phyloP scores from a whole-genome alignment of 495 filamentous ascomycete species.

The Tuber microsphaerosporum region DNA sequence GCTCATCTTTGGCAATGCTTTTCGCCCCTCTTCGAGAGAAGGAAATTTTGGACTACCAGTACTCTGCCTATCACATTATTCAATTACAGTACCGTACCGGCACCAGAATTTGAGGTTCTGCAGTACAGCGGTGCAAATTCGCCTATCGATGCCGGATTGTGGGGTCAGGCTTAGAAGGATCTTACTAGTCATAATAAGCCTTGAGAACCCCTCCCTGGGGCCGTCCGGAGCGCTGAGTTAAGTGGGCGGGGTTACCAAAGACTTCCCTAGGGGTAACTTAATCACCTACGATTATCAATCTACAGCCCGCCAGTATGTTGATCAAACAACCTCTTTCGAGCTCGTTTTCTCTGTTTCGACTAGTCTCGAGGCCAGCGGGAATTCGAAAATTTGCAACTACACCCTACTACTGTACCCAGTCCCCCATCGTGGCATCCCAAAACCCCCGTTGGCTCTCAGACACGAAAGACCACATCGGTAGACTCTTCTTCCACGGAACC shows the following conservation, averaged over 20 bases:
- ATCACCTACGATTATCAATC: neutral
- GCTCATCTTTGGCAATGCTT: neutral
- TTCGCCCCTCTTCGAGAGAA: neutral
- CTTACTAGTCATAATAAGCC: neutral
- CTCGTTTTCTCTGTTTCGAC: neutral
- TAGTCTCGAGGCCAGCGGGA: neutral
- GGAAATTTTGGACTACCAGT: neutral
- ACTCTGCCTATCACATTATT: neutral
- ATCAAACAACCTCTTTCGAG: neutral
- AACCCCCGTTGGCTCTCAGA: constrained; percentile 66
- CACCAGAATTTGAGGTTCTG: neutral
- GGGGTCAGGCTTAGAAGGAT: neutral
- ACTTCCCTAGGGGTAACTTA: neutral
- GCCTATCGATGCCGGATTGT: neutral
- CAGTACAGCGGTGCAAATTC: neutral
- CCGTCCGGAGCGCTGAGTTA: neutral
- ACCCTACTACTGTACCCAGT: neutral
- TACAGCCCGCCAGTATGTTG: neutral
- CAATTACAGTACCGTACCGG: neutral
- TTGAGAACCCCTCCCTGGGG: neutral
- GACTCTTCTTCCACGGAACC: constrained; percentile 75
- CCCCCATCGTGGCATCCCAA: neutral
- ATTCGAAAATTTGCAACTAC: neutral
- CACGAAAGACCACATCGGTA: constrained; percentile 66
- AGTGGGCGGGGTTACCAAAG: neutral